A percentile compares a stretch with the other conserved stretches of the same genome.
phyloP scores from a whole-genome alignment of 2,329 filamentous ascomycete genomes.

The Aspergillus sp. region DNA sequence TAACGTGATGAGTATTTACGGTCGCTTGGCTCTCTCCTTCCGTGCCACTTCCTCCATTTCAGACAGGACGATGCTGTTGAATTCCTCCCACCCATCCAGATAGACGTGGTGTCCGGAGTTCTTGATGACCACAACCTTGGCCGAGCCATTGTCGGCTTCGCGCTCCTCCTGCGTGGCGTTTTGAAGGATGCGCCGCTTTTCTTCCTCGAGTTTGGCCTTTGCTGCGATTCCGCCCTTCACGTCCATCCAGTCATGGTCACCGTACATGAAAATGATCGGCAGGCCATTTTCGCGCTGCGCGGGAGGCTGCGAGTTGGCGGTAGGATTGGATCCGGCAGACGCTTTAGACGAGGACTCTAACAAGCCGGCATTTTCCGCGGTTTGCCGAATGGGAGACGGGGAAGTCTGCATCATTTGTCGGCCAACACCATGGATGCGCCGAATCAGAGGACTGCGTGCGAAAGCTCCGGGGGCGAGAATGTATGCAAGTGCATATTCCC shows the following conservation, averaged over 20 bases:
- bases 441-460: slow-evolving; percentile 81
- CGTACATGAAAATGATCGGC: slow-evolving; percentile 91
- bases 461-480: slow-evolving; percentile 92
- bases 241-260: slow-evolving; percentile 99
- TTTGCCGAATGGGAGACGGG: slow-evolving; percentile 15
- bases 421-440: slow-evolving; percentile 81
- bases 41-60: slow-evolving; percentile 64
- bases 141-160: slow-evolving; percentile 70
- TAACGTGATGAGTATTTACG: not conserved
- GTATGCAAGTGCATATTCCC: slow-evolving; percentile 90
- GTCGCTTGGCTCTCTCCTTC: slow-evolving; percentile 22
- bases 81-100: slow-evolving; percentile 68
- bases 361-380: slow-evolving; percentile 11
- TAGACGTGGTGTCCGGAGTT: slow-evolving; percentile 72
- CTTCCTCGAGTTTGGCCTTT: slow-evolving; percentile 72
- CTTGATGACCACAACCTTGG: slow-evolving; percentile 76
- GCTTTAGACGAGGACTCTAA: slow-evolving; percentile 14
- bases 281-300: slow-evolving; percentile 61
- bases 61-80: slow-evolving; percentile 62
- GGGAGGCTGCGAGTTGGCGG: slow-evolving; percentile 33
- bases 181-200: slow-evolving; percentile 59
- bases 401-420: slow-evolving; percentile 57
- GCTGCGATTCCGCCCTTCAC: slow-evolving; percentile 79
- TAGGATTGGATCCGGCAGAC: slow-evolving; percentile 8
- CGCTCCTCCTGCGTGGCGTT: slow-evolving; percentile 66